These are phyloP conservation scores for Xylaria curta DNA, from an alignment of 495 filamentous ascomycete genomes.

Conservation along the genomic window DNA sequence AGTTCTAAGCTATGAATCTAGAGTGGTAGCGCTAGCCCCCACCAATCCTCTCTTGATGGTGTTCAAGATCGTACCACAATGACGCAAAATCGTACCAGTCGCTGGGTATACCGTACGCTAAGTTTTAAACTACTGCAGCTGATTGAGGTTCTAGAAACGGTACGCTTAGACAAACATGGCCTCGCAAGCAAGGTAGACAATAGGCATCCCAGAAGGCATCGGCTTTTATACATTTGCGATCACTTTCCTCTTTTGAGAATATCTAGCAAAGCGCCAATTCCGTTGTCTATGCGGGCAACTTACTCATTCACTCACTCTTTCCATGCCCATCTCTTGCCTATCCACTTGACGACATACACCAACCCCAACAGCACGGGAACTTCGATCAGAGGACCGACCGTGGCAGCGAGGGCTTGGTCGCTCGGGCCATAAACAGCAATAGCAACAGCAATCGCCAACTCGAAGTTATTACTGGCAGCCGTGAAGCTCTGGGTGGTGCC, in stretches of 20 bases:
- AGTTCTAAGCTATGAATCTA: background rate
- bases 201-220: background rate
- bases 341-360: slow-evolving; percentile 75
- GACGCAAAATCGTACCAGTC: slow-evolving; percentile 7
- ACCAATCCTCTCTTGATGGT: background rate
- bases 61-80: background rate
- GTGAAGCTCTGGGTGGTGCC: slow-evolving; percentile 88
- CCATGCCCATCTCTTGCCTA: slow-evolving; percentile 64
- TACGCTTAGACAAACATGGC: background rate
- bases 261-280: background rate
- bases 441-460: slow-evolving; percentile 91
- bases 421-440: slow-evolving; percentile 84
- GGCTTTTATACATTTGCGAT: background rate
- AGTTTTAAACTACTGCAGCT: background rate
- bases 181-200: background rate
- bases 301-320: slow-evolving; percentile 45
- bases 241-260: background rate
- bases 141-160: background rate
- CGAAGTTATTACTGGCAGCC: slow-evolving; percentile 95
- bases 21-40: slow-evolving; percentile 7
- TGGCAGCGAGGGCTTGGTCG: slow-evolving; percentile 86
- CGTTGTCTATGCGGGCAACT: background rate
- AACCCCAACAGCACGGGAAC: slow-evolving; percentile 83
- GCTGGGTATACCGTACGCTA: background rate
- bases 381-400: slow-evolving; percentile 90